phyloP scores from a whole-genome alignment of 345 rosid genomes.

The Atalantia buxifolia region DNA sequence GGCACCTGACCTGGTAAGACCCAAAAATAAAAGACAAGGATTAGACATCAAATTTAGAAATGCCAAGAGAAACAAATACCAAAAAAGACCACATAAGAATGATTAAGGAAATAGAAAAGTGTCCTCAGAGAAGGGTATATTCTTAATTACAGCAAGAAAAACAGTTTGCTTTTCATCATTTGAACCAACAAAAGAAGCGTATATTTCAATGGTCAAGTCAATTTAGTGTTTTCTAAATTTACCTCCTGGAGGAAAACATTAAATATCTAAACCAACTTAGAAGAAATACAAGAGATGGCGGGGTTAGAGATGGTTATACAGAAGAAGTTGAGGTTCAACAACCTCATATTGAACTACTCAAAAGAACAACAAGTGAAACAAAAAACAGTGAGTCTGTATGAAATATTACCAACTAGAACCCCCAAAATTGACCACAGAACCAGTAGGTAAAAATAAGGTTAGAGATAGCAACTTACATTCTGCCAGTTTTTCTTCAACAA shows the following conservation, averaged over 20 bases:
- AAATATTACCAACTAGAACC: too few species aligned
- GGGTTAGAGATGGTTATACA: background rate
- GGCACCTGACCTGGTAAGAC: slow-evolving; percentile 58
- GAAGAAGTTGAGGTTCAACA: background rate
- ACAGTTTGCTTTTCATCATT: background rate
- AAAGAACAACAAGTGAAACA: background rate
- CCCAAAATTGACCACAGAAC: background rate
- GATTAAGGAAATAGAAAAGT: background rate
- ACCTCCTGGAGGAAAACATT: background rate
- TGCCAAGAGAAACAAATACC: background rate
- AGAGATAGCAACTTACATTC: slow-evolving; percentile 42
- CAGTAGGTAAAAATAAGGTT: background rate
- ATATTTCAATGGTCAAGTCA: too few species aligned
- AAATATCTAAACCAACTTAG: background rate
- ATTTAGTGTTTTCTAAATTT: background rate
- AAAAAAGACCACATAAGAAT: too few species aligned
- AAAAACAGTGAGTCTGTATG: too few species aligned
- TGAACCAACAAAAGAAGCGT: background rate
- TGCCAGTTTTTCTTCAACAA: slow-evolving; percentile 86
- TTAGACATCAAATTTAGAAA: background rate
- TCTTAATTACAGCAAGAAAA: background rate
- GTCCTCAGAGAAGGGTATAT: too few species aligned
- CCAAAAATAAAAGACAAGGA: background rate
- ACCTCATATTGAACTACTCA: background rate
- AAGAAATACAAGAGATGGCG: background rate